Evolutionary conservation across 306 rosid species (phyloP), one percentile per base, ranked within the genome.

Genomic region (Malus orientalis): DNA sequence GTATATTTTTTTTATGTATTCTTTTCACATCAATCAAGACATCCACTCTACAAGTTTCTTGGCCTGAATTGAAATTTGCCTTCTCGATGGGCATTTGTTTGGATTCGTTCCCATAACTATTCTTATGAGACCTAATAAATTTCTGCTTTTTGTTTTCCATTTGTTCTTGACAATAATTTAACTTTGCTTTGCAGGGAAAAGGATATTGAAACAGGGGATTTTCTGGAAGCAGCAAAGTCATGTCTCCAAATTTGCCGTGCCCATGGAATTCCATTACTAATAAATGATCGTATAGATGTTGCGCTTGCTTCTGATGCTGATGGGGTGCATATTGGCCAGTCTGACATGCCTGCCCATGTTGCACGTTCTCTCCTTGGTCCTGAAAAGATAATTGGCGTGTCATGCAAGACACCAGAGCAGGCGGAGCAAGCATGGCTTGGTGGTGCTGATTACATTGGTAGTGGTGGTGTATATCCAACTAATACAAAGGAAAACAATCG

Each of bases 241-340:
- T 92, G 97, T 73, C 84, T 89, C 11, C 54, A 92, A 79, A 87
- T 95, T 76, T 95, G 98, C 55, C 91, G 49, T 76, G 80, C 85
- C 58, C 78, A 82, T 30, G 92, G 98, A 58, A 91, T 95, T 42
- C 96, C 90, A 61, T 79, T 92, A 12, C 87, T 95, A 55, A 90
- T 95, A 83, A 95, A 95, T 20, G 98, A 95, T 78, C 91, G 98
- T 14, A 75, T 90, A 18, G 96, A 95, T 75, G 85, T 95, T 47
- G 96, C 96, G 51, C 91, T 95, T 71, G 98, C 97, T 62, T 87
- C 96, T 69, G 91, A 88, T 75, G 98, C 98, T 3, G 98, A 90
- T 70, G 98, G 98, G 67, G 92, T 95, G 73, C 98, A 95, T 78
- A 80, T 95, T 74, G 97, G 98, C 61, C 97, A 95, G 71, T 92